Conservation (phyloP, 1,284 basidiomycete species). For the Naganishia albida region DNA sequence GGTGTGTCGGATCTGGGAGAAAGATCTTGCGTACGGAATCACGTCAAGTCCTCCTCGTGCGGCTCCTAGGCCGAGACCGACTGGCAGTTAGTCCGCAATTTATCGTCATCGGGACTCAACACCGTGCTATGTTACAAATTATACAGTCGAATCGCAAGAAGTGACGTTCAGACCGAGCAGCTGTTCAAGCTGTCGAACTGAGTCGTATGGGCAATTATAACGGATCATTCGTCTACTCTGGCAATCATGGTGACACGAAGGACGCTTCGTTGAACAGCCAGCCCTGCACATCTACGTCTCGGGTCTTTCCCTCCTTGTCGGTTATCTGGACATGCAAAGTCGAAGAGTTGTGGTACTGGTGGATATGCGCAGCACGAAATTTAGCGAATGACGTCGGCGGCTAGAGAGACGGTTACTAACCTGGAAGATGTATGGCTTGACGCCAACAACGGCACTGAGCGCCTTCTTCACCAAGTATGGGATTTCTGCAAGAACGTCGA, state of each 20-base stretch:
- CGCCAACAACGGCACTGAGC: constrained; percentile 56
- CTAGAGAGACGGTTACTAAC: constrained; percentile 36
- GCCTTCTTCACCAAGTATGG: constrained; percentile 69
- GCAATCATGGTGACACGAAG: constrained; percentile 67
- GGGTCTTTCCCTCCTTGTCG: constrained; percentile 54
- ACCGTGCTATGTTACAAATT: background rate
- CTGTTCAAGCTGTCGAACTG: background rate
- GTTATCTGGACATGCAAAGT: constrained; percentile 70
- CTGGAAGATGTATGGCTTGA: constrained; percentile 60
- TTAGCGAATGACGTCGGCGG: too few species aligned
- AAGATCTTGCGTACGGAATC: too few species aligned
- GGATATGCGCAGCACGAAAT: background rate
- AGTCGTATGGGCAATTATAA: background rate
- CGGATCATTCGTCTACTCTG: background rate
- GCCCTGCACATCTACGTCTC: constrained; percentile 63
- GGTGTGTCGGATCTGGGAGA: too few species aligned
- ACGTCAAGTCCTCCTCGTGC: too few species aligned
- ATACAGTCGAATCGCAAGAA: background rate
- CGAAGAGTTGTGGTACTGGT: constrained; percentile 76
- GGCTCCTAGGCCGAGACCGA: too few species aligned
- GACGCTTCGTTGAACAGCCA: constrained; percentile 82
- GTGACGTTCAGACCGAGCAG: background rate
- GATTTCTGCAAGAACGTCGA: constrained; percentile 94
- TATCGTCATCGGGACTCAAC: background rate
- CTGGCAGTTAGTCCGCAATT: background rate